A percentile compares a stretch with the other conserved stretches of the same genome.
Conservation (phyloP, 441 rosid species). For the Gossypium lobatum region DNA sequence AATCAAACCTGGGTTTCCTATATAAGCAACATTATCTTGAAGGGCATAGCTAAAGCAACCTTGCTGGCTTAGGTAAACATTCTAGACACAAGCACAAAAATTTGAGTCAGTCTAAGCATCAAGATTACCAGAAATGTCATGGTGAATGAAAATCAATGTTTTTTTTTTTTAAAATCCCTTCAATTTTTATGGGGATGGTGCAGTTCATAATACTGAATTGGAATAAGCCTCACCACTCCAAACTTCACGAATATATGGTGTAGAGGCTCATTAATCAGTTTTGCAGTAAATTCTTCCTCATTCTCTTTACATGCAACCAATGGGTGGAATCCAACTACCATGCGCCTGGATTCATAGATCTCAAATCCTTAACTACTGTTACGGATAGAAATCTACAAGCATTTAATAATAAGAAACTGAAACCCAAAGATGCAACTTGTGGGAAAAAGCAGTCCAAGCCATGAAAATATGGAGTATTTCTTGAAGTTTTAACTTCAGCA, state of each 20-base stretch:
- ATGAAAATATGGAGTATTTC: neutral
- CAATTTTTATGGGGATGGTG: neutral
- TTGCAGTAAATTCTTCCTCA: constrained; percentile 24
- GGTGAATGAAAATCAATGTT: neutral
- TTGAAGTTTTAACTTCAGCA: neutral
- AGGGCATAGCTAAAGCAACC: constrained; percentile 33
- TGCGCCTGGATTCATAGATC: constrained; percentile 40
- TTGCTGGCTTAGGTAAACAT: constrained; percentile 49
- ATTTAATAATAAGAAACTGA: neutral
- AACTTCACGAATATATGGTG: constrained; percentile 41
- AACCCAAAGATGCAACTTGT: neutral
- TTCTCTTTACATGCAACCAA: constrained; percentile 31
- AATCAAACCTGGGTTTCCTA: constrained; percentile 29
- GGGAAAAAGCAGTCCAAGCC: neutral
- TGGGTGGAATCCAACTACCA: constrained; percentile 58
- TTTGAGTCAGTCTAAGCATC: neutral
- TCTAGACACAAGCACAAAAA: constrained; percentile 33
- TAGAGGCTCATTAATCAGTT: constrained; percentile 31
- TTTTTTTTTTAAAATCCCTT: neutral
- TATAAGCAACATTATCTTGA: constrained; percentile 38
- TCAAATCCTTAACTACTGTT: neutral
- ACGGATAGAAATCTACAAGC: neutral
- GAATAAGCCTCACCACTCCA: constrained; percentile 48
- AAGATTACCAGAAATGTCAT: neutral
- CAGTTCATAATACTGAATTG: neutral